Percentiles rank a stretch among this genome's conserved stretches.
Evolutionary conservation across 306 rosid genomes (phyloP).

Genomic region (Herpetospermum pedunculosum): DNA sequence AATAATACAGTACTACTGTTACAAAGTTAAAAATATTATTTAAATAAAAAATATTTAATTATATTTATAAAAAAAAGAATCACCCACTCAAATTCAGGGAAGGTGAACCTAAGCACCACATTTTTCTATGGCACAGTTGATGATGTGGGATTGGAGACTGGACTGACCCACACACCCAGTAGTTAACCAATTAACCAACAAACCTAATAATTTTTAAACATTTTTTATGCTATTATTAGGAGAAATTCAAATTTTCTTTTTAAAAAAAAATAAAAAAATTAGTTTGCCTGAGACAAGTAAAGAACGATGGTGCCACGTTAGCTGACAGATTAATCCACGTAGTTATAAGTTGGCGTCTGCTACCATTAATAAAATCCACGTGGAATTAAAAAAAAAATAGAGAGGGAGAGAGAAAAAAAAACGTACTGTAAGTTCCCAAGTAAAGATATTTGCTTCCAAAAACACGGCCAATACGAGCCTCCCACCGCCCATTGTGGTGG

Average conservation of each 20-base stretch:
- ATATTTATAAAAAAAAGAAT: too few species aligned
- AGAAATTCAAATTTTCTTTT: not conserved
- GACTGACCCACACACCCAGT: too few species aligned
- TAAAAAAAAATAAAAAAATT: too few species aligned
- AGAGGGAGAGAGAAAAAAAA: not conserved
- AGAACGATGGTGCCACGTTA: not conserved
- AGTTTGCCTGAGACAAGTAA: not conserved
- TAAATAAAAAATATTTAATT: too few species aligned
- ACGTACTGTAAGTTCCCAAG: conserved; percentile 80
- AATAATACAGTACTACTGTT: too few species aligned
- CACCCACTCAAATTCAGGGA: not conserved
- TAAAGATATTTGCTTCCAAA: conserved; percentile 87
- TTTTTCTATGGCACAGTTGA: not conserved
- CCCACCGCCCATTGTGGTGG: conserved; percentile 97
- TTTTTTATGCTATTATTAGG: not conserved
- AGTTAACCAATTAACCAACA: not conserved
- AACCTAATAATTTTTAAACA: not conserved
- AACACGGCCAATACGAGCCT: conserved; percentile 92
- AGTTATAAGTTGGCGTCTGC: not conserved
- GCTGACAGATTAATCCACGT: conserved; percentile 1
- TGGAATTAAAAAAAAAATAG: not conserved
- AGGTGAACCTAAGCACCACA: not conserved
- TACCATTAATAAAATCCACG: not conserved
- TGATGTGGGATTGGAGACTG: not conserved
- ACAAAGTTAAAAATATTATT: too few species aligned